Percentiles rank a stretch among this genome's conserved stretches.
phyloP scores from a whole-genome alignment of 331 rosid species.

The Pyracantha coccinea region DNA sequence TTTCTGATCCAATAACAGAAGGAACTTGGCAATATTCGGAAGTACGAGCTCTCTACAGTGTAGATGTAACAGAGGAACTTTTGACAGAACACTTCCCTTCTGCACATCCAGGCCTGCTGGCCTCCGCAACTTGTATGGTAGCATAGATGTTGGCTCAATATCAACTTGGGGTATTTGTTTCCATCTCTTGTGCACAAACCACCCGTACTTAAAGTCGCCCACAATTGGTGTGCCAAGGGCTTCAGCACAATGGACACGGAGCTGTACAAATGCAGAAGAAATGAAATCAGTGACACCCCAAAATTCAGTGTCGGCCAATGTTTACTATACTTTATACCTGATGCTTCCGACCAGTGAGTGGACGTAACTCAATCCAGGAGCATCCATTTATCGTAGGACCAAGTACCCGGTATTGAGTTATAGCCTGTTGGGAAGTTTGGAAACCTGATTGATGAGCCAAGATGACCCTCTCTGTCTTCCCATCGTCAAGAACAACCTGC shows the following conservation, averaged over 20 bases:
- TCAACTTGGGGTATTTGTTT: conserved; percentile 74
- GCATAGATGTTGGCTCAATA: conserved; percentile 59
- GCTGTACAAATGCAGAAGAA: conserved; percentile 31
- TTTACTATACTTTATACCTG: conserved; percentile 42
- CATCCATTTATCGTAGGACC: conserved; percentile 92
- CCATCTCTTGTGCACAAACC: conserved; percentile 83
- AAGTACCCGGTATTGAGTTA: conserved; percentile 85
- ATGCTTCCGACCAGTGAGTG: conserved; percentile 77
- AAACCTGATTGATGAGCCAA: conserved; percentile 63
- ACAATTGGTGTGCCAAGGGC: conserved; percentile 96
- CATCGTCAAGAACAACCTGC: conserved; percentile 84
- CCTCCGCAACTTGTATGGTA: conserved; percentile 71
- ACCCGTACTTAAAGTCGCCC: conserved; percentile 92
- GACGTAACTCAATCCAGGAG: conserved; percentile 88
- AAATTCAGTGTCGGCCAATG: too few species aligned
- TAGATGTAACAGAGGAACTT: conserved; percentile 85
- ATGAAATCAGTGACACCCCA: background rate
- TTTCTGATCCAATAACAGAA: conserved; percentile 31
- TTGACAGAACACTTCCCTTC: conserved; percentile 90
- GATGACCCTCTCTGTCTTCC: conserved; percentile 89
- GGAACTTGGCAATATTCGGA: conserved; percentile 76
- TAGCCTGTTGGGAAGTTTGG: conserved; percentile 77
- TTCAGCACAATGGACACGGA: conserved; percentile 98
- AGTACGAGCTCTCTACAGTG: conserved; percentile 82
- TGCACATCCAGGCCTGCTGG: conserved; percentile 82